phyloP scores from a whole-genome alignment of 108 stramenopile species.

The Nitzschia sp. region DNA sequence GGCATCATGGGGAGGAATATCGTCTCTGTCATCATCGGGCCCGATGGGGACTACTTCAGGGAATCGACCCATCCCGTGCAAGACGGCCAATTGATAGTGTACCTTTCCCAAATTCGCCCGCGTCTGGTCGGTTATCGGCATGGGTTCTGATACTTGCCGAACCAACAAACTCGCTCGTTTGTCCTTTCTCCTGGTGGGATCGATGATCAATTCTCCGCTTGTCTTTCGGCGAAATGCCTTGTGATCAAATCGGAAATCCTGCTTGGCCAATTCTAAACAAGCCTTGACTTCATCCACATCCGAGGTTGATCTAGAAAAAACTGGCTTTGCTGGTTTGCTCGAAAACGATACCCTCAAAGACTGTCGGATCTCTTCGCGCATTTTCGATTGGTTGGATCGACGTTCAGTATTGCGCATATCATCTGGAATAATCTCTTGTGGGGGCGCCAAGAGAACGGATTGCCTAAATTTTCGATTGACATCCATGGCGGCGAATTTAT shows the following conservation, averaged over 20 bases:
- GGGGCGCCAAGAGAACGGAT: constrained; percentile 42
- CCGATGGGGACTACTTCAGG: constrained; percentile 53
- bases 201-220: constrained; percentile 50
- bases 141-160: constrained; percentile 39
- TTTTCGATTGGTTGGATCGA: constrained; percentile 34
- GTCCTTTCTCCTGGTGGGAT: not conserved
- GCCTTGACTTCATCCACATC: constrained; percentile 65
- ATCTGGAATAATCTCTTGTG: constrained; percentile 18
- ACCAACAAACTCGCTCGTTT: constrained; percentile 33
- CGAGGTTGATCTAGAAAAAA: constrained; percentile 40
- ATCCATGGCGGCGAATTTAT: constrained; percentile 56
- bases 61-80: constrained; percentile 71
- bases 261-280: constrained; percentile 49
- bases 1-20: constrained; percentile 52
- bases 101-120: constrained; percentile 64
- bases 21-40: constrained; percentile 24
- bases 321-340: constrained; percentile 7
- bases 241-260: constrained; percentile 57
- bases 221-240: constrained; percentile 50
- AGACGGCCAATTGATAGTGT: constrained; percentile 71
- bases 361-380: constrained; percentile 11
- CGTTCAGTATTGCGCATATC: constrained; percentile 33
- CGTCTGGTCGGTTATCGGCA: constrained; percentile 56
- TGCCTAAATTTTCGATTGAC: constrained; percentile 54
- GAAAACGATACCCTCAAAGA: constrained; percentile 9